Percentiles rank a stretch among this genome's conserved stretches.
Conservation (phyloP, 2,329 filamentous ascomycete genomes). For the Cryphonectria radicalis region DNA sequence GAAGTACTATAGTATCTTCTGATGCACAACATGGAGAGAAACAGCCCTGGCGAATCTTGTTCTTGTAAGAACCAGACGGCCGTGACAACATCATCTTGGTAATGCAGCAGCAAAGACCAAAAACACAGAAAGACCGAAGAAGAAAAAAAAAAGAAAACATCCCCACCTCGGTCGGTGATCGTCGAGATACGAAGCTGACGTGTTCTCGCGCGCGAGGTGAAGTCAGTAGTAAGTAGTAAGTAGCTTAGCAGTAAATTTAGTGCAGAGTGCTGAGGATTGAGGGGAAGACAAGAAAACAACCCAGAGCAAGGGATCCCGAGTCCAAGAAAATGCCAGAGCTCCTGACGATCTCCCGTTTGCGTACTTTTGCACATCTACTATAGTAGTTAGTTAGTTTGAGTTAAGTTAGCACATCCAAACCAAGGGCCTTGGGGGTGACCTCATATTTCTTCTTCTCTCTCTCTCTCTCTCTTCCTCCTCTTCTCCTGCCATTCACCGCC, state of each 20-base stretch:
- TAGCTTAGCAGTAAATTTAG: not conserved
- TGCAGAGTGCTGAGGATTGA: not conserved
- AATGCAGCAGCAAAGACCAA: no score
- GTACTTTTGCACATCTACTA: not conserved
- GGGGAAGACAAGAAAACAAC: not conserved
- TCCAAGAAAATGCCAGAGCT: not conserved
- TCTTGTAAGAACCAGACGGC: no score
- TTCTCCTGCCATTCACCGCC: not conserved
- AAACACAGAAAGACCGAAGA: no score
- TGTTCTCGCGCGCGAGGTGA: not conserved
- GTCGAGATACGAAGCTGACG: not conserved
- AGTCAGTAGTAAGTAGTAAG: not conserved
- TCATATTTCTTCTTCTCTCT: not conserved
- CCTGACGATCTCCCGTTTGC: constrained; percentile 1
- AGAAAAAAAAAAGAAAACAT: not conserved
- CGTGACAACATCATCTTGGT: not conserved
- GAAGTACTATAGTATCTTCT: not conserved
- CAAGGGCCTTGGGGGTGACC: not conserved
- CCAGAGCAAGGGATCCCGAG: not conserved
- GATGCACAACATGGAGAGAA: no score
- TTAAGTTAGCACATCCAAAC: not conserved
- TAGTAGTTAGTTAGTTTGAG: not conserved
- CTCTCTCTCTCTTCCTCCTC: not conserved
- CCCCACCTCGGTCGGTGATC: not conserved
- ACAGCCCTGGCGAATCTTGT: no score